Evolutionary conservation across 2,329 filamentous ascomycete genomes (phyloP).

Genomic region (Pseudonectria foliicola): DNA sequence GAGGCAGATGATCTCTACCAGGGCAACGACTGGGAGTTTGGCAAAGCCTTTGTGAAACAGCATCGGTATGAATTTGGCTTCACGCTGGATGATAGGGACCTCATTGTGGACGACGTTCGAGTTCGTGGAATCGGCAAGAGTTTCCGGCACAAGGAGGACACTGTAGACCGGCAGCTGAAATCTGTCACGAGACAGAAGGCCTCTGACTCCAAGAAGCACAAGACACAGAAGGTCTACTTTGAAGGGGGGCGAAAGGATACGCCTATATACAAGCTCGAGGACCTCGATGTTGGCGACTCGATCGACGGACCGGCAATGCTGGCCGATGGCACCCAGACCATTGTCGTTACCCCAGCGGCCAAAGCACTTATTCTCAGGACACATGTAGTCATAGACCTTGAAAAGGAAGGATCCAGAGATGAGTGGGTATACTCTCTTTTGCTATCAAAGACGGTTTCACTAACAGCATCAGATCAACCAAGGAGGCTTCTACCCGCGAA

Average conservation of each 20-base stretch:
- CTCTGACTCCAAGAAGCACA: conserved; percentile 54
- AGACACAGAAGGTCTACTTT: conserved; percentile 70
- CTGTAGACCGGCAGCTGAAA: conserved; percentile 76
- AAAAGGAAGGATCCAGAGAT: conserved; percentile 41
- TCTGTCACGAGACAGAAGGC: conserved; percentile 55
- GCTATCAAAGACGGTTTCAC: neutral
- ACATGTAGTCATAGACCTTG: conserved; percentile 82
- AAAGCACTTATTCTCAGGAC: conserved; percentile 74
- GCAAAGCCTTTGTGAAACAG: conserved; percentile 74
- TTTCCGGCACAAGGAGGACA: conserved; percentile 71
- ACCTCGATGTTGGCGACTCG: conserved; percentile 64
- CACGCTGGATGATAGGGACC: conserved; percentile 73
- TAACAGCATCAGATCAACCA: conserved; percentile 13
- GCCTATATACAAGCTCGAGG: conserved; percentile 73
- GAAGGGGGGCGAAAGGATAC: conserved; percentile 72
- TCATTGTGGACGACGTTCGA: conserved; percentile 85
- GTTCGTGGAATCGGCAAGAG: conserved; percentile 86
- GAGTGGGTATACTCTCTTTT: conserved; percentile 18
- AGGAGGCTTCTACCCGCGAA: conserved; percentile 16
- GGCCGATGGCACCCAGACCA: conserved; percentile 83
- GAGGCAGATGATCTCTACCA: conserved; percentile 52
- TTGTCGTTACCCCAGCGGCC: conserved; percentile 76
- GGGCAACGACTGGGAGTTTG: conserved; percentile 73
- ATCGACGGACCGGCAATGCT: conserved; percentile 78
- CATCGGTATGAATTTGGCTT: conserved; percentile 94